Base-by-base conservation (phyloP, 345 rosid species). In the Nasturtium officinale region DNA sequence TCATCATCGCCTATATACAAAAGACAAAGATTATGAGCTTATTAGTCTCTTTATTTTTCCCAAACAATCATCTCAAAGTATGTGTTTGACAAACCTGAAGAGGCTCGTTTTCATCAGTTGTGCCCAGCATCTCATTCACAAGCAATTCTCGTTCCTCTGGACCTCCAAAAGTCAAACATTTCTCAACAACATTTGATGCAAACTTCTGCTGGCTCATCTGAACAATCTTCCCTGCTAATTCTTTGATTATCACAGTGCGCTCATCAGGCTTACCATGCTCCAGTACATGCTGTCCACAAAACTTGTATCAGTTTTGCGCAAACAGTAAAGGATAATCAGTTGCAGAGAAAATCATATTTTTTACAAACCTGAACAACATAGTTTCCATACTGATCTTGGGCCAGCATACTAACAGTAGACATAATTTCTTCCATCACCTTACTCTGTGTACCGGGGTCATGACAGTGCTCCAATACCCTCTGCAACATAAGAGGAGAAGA, bases 201-300 rank as follows among this genome's bases (percentile, higher is more conserved):
- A 94, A 94, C 82, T 94, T 94, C 74, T 94, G 98, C 80, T 94
- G 98, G 71, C 98, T 94, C 98, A 94, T 94, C 66, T 84, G 88
- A 74, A 94, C 95, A 29, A 94, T 89, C 81, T 87, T 90, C 68
- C 97, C 98, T 9, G 91, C 83, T 63, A 94, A 65, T 64, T 88
- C 88, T 77, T 75, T 85, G 40, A 94, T 87, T 73, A 94, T 88
- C 35, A 83, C 78, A 16, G 97, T 73, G 28, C 98, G 96, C 76
- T 94, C 98, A 46, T 85, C 82, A 15, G 91, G 87, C 74, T 94
- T 88, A 23, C 98, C 98, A 48, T 91, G 98, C 87, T 91, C 97
- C 76, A 94, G 84, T 33, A 94, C 97, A 81, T 94, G 98, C 97
- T 94, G 89, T 56, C 29, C 67, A 37, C 11, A 53, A 62, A 54